Conservation (phyloP, 2,329 filamentous ascomycete species). For the Fusarium torreyae region DNA sequence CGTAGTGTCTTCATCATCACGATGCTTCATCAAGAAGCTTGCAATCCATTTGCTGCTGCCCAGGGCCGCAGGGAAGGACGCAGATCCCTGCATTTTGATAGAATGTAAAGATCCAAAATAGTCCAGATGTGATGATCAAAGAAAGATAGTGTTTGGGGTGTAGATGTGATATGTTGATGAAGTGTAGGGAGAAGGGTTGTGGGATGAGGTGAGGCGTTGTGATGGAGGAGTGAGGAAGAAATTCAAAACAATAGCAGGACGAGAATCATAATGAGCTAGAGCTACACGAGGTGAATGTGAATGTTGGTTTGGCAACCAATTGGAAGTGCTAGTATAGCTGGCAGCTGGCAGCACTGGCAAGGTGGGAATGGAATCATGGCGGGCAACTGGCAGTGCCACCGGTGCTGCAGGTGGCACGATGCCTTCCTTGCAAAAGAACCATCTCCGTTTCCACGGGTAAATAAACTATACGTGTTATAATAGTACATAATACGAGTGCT, state of each 20-base stretch:
- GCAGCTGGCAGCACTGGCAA: slow-evolving; percentile 15
- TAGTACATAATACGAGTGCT: slow-evolving; percentile 25
- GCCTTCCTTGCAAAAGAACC: neutral
- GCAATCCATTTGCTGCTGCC: slow-evolving; percentile 26
- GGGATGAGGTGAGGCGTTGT: neutral
- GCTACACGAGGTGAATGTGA: neutral
- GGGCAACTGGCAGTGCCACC: neutral
- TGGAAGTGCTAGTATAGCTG: neutral
- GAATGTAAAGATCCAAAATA: neutral
- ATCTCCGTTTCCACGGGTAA: neutral
- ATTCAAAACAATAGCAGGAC: neutral
- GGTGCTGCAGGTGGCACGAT: slow-evolving; percentile 1
- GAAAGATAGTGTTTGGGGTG: neutral
- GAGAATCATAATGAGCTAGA: neutral
- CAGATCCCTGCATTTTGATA: slow-evolving; percentile 22
- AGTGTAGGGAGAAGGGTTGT: neutral
- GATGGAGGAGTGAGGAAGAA: neutral
- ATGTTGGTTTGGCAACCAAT: slow-evolving; percentile 6
- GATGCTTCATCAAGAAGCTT: neutral
- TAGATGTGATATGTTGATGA: neutral
- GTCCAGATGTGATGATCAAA: neutral
- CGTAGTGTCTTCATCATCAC: neutral
- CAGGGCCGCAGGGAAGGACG: slow-evolving; percentile 27
- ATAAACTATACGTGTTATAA: slow-evolving; percentile 13
- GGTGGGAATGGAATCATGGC: slow-evolving; percentile 5